These are phyloP conservation scores for Aaosphaeria arxii DNA, from an alignment of 2,329 filamentous ascomycete genomes.

Conservation along the genomic window DNA sequence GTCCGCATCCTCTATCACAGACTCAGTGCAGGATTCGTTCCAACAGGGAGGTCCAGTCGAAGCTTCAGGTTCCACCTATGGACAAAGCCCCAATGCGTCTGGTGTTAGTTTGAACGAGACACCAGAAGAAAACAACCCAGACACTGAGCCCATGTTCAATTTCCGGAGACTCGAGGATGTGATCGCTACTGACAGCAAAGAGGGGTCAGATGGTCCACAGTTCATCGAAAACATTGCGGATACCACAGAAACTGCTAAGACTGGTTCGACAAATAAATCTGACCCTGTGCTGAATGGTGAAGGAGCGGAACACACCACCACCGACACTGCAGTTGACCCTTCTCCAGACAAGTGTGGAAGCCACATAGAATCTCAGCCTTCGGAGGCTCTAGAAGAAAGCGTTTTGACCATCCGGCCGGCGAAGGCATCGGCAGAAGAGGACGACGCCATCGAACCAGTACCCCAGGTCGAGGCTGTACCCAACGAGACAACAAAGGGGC, in stretches of 20 bases:
- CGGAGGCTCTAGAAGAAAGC: slow-evolving; percentile 21
- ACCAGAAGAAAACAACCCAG: slow-evolving; percentile 41
- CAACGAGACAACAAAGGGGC: slow-evolving; percentile 7
- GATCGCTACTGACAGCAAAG: slow-evolving; percentile 61
- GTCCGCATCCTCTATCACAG: slow-evolving; percentile 70
- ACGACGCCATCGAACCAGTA: slow-evolving; percentile 24
- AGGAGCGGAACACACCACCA: slow-evolving; percentile 8
- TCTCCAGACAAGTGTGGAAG: background rate
- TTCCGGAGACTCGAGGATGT: slow-evolving; percentile 84
- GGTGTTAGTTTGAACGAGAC: slow-evolving; percentile 43
- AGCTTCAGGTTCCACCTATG: slow-evolving; percentile 44
- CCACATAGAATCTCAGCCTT: slow-evolving; percentile 1
- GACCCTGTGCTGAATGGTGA: slow-evolving; percentile 22
- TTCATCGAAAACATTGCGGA: slow-evolving; percentile 38
- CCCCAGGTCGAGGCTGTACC: slow-evolving; percentile 20
- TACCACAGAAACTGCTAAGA: slow-evolving; percentile 1
- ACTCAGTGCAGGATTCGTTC: slow-evolving; percentile 52
- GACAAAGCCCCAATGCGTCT: slow-evolving; percentile 53
- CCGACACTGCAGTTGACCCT: slow-evolving; percentile 10
- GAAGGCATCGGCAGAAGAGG: slow-evolving; percentile 9
- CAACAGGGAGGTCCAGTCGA: slow-evolving; percentile 26
- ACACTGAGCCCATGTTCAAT: slow-evolving; percentile 81
- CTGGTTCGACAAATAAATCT: slow-evolving; percentile 1
- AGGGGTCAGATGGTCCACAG: slow-evolving; percentile 28
- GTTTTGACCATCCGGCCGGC: slow-evolving; percentile 25